Evolutionary conservation across 305 asterid genomes (phyloP).

Genomic region (Rubia occidens): DNA sequence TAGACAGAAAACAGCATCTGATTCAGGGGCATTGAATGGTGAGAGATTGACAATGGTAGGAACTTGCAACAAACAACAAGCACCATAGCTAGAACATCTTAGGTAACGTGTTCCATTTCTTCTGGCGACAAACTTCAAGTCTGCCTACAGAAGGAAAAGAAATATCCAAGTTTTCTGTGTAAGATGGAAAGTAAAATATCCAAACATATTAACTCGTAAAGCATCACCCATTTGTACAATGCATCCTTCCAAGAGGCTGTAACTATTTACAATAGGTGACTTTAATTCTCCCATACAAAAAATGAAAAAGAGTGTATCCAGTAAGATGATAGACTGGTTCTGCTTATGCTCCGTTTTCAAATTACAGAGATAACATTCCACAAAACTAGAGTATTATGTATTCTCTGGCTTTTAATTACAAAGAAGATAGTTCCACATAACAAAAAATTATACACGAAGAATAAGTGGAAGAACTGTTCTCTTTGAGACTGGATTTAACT

Average conservation of each 20-base stretch:
- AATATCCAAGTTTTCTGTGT: constrained; percentile 3
- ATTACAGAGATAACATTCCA: background rate
- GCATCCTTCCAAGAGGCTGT: background rate
- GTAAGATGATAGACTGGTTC: background rate
- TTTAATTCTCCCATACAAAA: background rate
- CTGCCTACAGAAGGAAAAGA: constrained; percentile 16
- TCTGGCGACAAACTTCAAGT: constrained; percentile 16
- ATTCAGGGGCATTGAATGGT: constrained; percentile 3
- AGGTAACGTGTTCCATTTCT: constrained; percentile 10
- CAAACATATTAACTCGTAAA: background rate
- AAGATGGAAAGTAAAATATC: background rate
- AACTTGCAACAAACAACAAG: constrained; percentile 9
- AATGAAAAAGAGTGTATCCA: background rate
- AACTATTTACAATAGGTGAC: background rate
- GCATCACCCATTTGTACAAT: background rate
- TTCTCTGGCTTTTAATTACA: background rate
- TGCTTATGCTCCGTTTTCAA: background rate
- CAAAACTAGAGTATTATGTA: background rate
- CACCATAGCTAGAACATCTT: constrained; percentile 9
- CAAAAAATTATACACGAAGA: background rate
- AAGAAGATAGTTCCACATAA: background rate
- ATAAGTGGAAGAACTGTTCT: background rate
- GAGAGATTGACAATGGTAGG: constrained; percentile 1
- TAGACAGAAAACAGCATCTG: constrained; percentile 10
- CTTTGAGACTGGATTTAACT: background rate